phyloP scores from a whole-genome alignment of 768 basidiomycete genomes.

The Sporobolomyces roseus region DNA sequence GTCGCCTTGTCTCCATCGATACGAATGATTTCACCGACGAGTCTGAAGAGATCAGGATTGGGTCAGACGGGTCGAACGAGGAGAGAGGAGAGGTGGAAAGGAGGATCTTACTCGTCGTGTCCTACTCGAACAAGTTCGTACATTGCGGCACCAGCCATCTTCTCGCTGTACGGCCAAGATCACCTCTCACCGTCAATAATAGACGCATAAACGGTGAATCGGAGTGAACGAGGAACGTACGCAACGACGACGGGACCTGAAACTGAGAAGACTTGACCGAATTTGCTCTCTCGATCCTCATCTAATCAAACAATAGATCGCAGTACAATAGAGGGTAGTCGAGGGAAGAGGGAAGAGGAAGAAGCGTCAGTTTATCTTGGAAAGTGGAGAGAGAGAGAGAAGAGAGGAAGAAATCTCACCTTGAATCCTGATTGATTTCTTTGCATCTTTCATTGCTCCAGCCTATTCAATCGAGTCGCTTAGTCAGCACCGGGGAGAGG shows the following conservation, averaged over 20 bases:
- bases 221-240: constrained; percentile 16
- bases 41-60: constrained; percentile 12
- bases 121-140: constrained; percentile 95
- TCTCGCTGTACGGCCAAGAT: constrained; percentile 51
- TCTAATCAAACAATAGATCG: constrained; percentile 9
- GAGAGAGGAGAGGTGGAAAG: background rate
- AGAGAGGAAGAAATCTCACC: constrained; percentile 23
- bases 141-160: constrained; percentile 95
- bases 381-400: background rate
- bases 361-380: no score
- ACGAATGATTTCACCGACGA: constrained; percentile 78
- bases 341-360: background rate
- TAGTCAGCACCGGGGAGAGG: background rate
- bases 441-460: constrained; percentile 46
- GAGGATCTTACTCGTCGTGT: constrained; percentile 75
- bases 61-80: background rate
- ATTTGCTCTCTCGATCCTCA: constrained; percentile 52
- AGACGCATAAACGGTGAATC: background rate
- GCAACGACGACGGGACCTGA: constrained; percentile 98
- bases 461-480: constrained; percentile 29
- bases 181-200: background rate
- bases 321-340: background rate
- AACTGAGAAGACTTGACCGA: constrained; percentile 87
- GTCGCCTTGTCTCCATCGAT: constrained; percentile 97
- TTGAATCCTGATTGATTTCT: constrained; percentile 42